Conservation (phyloP, 164 flowering plant species). For the Nymphaea colorata region DNA sequence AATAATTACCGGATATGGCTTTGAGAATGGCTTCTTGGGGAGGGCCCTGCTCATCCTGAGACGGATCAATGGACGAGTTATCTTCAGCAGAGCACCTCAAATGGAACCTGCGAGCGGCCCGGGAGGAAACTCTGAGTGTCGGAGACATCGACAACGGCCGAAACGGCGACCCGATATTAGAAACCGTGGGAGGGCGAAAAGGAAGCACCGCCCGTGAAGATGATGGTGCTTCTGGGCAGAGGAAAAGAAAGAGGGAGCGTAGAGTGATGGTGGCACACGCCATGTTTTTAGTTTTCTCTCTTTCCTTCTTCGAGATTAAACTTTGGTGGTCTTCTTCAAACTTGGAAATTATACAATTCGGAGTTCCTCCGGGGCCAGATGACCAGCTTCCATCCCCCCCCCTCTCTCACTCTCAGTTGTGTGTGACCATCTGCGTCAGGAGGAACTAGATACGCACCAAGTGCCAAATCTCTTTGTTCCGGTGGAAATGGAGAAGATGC, state of each 20-base stretch:
- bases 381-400: too few relatives aligned
- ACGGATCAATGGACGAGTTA: neutral
- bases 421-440: too few relatives aligned
- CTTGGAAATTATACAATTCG: too few relatives aligned
- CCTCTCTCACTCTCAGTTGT: too few relatives aligned
- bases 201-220: neutral
- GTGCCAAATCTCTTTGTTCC: too few relatives aligned
- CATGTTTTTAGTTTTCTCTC: neutral
- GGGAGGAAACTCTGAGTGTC: neutral
- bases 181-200: neutral
- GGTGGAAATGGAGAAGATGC: too few relatives aligned
- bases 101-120: neutral
- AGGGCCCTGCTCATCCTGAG: slow-evolving; percentile 41
- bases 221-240: neutral
- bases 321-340: too few relatives aligned
- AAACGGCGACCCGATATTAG: neutral
- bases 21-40: slow-evolving; percentile 94
- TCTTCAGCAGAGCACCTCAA: neutral
- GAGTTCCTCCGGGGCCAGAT: too few relatives aligned
- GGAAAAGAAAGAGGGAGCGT: neutral
- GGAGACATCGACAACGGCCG: neutral
- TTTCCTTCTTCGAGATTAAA: neutral
- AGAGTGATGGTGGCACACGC: neutral
- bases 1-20: slow-evolving; percentile 60
- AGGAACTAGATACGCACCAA: too few relatives aligned